phyloP scores from a whole-genome alignment of 257 asterid genomes.

The Nemophila menziesii region DNA sequence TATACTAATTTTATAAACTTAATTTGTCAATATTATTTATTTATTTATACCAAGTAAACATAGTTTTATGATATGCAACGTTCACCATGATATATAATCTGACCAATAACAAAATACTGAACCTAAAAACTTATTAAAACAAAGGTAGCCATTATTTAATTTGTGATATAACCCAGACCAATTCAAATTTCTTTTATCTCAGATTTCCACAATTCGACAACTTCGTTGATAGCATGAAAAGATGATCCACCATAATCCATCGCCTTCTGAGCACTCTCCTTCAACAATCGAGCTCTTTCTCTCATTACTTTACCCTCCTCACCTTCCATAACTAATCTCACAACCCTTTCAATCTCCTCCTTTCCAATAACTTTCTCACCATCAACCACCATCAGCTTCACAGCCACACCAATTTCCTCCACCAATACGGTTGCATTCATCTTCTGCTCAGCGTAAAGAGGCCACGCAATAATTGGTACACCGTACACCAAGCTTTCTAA shows the following conservation, averaged over 20 bases:
- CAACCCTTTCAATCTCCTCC: conserved; percentile 23
- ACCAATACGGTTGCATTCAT: conserved; percentile 30
- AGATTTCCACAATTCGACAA: too few species aligned
- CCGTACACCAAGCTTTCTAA: conserved; percentile 33
- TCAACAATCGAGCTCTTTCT: conserved; percentile 15
- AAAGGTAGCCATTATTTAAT: too few species aligned
- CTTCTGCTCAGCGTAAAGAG: conserved; percentile 36
- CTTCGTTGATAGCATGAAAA: not conserved
- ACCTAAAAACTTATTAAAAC: too few species aligned
- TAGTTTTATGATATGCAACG: too few species aligned
- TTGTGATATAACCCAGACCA: too few species aligned
- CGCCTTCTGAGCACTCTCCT: conserved; percentile 23
- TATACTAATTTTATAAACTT: too few species aligned
- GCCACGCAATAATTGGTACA: conserved; percentile 48
- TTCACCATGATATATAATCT: too few species aligned
- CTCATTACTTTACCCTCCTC: conserved; percentile 20
- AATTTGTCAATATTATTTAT: too few species aligned
- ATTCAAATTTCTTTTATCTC: too few species aligned
- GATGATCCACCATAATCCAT: conserved; percentile 21
- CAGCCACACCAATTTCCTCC: conserved; percentile 34
- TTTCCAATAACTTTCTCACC: conserved; percentile 15
- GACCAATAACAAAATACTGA: too few species aligned
- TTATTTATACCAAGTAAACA: too few species aligned
- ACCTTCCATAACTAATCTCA: conserved; percentile 25
- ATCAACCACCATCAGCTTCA: conserved; percentile 8